Percentiles rank a stretch among this genome's conserved stretches.
These are phyloP conservation scores for Mariannaea elegans DNA, from an alignment of 2,329 filamentous ascomycete species.

Conservation along the genomic window DNA sequence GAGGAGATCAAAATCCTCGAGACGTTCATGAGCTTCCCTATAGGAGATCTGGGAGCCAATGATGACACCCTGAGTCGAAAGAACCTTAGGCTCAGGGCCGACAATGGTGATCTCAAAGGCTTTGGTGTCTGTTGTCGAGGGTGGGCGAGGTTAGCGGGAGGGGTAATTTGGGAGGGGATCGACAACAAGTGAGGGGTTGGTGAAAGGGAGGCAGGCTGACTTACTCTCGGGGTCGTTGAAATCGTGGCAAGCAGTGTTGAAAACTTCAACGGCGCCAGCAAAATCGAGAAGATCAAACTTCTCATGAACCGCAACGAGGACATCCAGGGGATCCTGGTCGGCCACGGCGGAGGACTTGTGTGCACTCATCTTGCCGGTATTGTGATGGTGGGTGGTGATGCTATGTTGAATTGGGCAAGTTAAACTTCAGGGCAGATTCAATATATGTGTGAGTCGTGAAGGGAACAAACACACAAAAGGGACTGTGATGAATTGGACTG, in stretches of 20 bases:
- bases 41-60: slow-evolving; percentile 79
- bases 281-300: slow-evolving; percentile 69
- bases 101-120: slow-evolving; percentile 68
- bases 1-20: slow-evolving; percentile 81
- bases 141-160: slow-evolving; percentile 35
- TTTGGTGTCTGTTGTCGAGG: slow-evolving; percentile 54
- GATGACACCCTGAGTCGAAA: slow-evolving; percentile 71
- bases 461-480: slow-evolving; percentile 25
- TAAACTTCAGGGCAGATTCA: slow-evolving; percentile 20
- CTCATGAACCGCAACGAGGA: slow-evolving; percentile 68
- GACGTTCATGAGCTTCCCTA: slow-evolving; percentile 78
- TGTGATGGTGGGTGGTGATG: slow-evolving; percentile 35
- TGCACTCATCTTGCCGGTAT: slow-evolving; percentile 62
- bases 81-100: slow-evolving; percentile 61
- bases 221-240: slow-evolving; percentile 60
- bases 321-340: slow-evolving; percentile 65
- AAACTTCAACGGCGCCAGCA: slow-evolving; percentile 62
- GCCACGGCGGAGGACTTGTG: slow-evolving; percentile 66
- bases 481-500: slow-evolving; percentile 32
- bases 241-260: slow-evolving; percentile 61
- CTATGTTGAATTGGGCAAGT: slow-evolving; percentile 30
- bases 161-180: slow-evolving; percentile 29
- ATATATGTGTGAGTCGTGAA: slow-evolving; percentile 19
- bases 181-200: slow-evolving; percentile 18
- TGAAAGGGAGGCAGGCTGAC: slow-evolving; percentile 37